Conservation (phyloP, 1,139 yeast genomes). For the Saccharomyces hybrid region DNA sequence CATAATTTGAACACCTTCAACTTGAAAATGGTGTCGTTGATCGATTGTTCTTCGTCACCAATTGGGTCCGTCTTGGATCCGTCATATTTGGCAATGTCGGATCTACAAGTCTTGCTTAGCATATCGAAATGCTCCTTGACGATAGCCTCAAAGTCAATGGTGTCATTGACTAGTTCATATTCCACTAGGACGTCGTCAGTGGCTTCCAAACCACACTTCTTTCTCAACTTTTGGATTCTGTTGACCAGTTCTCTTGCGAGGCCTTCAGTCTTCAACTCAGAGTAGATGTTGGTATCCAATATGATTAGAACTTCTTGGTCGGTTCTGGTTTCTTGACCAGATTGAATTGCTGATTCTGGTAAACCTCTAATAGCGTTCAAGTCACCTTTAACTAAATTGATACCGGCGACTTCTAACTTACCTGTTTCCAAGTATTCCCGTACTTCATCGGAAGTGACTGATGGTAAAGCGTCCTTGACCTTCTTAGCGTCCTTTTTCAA, state of each 20-base stretch:
- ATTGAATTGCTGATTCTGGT: slow-evolving; percentile 52
- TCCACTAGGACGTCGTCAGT: slow-evolving; percentile 92
- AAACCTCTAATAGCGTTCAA: slow-evolving; percentile 84
- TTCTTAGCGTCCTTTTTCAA: slow-evolving; percentile 87
- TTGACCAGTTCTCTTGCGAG: slow-evolving; percentile 92
- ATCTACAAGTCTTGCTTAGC: slow-evolving; percentile 68
- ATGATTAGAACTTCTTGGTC: slow-evolving; percentile 83
- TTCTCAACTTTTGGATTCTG: slow-evolving; percentile 95
- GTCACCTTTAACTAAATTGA: slow-evolving; percentile 79
- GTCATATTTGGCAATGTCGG: slow-evolving; percentile 34
- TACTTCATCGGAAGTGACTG: slow-evolving; percentile 71
- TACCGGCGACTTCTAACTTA: slow-evolving; percentile 78
- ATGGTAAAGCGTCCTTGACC: slow-evolving; percentile 90
- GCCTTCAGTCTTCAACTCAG: slow-evolving; percentile 88
- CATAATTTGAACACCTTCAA: slow-evolving; percentile 61
- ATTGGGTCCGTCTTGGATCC: slow-evolving; percentile 42
- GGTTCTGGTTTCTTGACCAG: slow-evolving; percentile 79
- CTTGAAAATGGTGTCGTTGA: slow-evolving; percentile 76
- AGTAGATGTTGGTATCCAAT: slow-evolving; percentile 79
- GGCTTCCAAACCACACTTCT: slow-evolving; percentile 89
- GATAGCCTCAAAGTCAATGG: slow-evolving; percentile 59
- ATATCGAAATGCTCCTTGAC: slow-evolving; percentile 58
- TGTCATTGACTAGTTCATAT: slow-evolving; percentile 63
- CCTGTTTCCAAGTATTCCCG: slow-evolving; percentile 68
- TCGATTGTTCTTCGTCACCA: slow-evolving; percentile 84